These are phyloP conservation scores for Flaveria brownii DNA, from an alignment of 129 eudicot genomes.

Conservation along the genomic window DNA sequence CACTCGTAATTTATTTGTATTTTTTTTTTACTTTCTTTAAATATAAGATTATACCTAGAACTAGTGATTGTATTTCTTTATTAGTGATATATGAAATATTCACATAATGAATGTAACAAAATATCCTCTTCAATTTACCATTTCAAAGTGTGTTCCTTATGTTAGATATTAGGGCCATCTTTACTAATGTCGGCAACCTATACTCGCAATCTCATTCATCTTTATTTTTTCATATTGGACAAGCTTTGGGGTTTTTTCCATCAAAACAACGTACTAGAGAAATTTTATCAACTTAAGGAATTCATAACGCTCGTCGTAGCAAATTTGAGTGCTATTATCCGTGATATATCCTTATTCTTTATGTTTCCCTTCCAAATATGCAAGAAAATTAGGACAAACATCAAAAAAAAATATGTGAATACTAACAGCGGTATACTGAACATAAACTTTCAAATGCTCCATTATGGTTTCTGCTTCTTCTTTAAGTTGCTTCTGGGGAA, in stretches of 20 bases:
- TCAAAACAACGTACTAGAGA: neutral
- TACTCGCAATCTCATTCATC: neutral
- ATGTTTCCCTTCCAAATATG: constrained; percentile 13
- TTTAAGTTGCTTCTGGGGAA: constrained; percentile 76
- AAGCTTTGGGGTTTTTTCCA: neutral
- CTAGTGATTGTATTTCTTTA: neutral
- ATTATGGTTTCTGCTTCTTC: constrained; percentile 83
- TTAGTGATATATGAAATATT: neutral
- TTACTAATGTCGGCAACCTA: neutral
- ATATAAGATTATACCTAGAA: constrained; percentile 9
- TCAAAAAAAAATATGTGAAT: constrained; percentile 9
- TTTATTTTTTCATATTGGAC: neutral
- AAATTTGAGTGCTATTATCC: neutral
- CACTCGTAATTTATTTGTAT: neutral
- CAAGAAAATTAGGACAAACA: neutral
- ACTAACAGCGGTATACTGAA: constrained; percentile 93
- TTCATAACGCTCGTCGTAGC: neutral
- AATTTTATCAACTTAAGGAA: neutral
- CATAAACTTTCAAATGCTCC: constrained; percentile 71
- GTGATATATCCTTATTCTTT: neutral
- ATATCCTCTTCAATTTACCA: constrained; percentile 14
- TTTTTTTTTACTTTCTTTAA: neutral
- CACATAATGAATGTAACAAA: neutral
- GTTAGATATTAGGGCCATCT: constrained; percentile 7
- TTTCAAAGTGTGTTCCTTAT: neutral